Evolutionary conservation across 139 green algal species (phyloP).

Genomic region (Trebouxia sp.): DNA sequence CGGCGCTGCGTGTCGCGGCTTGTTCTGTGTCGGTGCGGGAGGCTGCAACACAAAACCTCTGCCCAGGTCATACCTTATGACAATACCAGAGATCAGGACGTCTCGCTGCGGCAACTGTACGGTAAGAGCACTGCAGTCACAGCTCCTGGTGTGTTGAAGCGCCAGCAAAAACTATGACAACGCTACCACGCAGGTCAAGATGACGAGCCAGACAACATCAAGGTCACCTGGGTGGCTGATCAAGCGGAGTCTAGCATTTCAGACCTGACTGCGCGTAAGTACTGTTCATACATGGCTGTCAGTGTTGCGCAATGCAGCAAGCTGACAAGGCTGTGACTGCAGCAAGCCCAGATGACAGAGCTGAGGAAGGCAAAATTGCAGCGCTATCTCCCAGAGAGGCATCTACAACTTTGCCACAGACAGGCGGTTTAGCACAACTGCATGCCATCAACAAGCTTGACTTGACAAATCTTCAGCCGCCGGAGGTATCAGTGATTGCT

Average conservation of each 20-base stretch:
- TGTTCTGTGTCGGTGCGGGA: too few species aligned
- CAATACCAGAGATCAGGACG: conserved; percentile 11
- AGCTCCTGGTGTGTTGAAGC: neutral
- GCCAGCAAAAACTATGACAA: too few species aligned
- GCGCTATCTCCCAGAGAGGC: too few species aligned
- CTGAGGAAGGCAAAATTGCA: too few species aligned
- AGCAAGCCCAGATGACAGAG: too few species aligned
- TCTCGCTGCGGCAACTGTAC: neutral
- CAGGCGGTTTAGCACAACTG: neutral
- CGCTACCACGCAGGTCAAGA: neutral
- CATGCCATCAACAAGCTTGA: neutral
- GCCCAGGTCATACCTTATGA: neutral
- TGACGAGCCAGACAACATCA: neutral
- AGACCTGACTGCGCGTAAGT: neutral
- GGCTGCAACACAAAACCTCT: neutral
- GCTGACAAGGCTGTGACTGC: neutral
- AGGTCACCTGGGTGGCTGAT: neutral
- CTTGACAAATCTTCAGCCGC: neutral
- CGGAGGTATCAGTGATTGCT: neutral
- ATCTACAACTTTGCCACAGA: neutral
- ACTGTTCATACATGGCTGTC: neutral
- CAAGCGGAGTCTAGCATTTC: too few species aligned
- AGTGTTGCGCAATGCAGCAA: neutral
- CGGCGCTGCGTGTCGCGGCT: too few species aligned
- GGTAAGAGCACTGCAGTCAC: too few species aligned